phyloP scores from a whole-genome alignment of 495 filamentous ascomycete genomes.

The Penicillium argentinense region DNA sequence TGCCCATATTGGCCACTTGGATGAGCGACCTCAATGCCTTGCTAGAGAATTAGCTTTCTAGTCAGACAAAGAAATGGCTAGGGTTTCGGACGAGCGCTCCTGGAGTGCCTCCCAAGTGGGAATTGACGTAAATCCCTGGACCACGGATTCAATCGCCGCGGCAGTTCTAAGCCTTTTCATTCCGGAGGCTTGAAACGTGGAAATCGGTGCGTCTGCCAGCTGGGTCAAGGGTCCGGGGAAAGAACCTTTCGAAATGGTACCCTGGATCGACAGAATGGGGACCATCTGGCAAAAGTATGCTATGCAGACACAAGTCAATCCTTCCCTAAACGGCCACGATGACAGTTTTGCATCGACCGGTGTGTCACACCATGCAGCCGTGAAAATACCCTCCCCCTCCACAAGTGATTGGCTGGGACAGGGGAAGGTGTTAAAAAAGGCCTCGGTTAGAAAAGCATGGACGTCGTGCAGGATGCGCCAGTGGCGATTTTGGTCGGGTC shows the following conservation, averaged over 20 bases:
- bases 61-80: neutral
- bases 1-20: no score
- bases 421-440: neutral
- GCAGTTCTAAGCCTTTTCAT: neutral
- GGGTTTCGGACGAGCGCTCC: neutral
- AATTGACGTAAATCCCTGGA: no score
- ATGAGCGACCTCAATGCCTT: neutral
- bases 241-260: neutral
- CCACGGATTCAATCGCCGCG: no score
- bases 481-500: slow-evolving; percentile 1
- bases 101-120: no score
- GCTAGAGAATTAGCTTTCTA: neutral
- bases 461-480: slow-evolving; percentile 1
- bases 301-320: slow-evolving; percentile 5
- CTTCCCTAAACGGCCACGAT: neutral
- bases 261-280: slow-evolving; percentile 2
- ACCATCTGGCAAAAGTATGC: no score
- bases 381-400: neutral
- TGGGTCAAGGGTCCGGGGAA: slow-evolving; percentile 2
- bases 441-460: neutral
- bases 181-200: neutral
- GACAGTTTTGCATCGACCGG: slow-evolving; percentile 5
- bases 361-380: slow-evolving; percentile 8
- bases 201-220: neutral
- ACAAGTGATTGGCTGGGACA: neutral